Base-by-base conservation (phyloP, 1,139 yeast genomes). In the Kluyveromyces marxianus region DNA sequence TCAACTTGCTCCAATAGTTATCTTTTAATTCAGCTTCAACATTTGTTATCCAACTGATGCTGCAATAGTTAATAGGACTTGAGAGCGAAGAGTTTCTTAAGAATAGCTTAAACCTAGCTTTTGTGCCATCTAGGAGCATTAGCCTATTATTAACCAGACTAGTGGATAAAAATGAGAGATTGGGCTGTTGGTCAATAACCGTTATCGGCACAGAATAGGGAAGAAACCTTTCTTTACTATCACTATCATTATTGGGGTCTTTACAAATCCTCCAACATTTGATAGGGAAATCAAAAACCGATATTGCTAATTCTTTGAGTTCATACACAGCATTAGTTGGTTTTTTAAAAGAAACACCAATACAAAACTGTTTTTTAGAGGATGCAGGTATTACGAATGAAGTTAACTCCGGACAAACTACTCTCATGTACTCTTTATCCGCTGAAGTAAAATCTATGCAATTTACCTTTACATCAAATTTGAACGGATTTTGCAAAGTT, bases 61-160 rank as follows among this genome's bases (percentile, higher is more conserved):
- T 50, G 5, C 64, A 45, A 44, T 55, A 56, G 46, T 60, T 58
- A 10, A 61, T 57, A 1, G 54, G 39, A 32, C 58, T 54, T 14
- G 50, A 50, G 14, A 62, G 41, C 1, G 66, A 62, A 35, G 54
- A 72, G 59, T 88, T 88, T 33, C 76, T 71, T 39, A 88, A 63
- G 1, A 69, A 64, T 3, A 86, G 65, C 0, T 72, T 65, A 53
- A 85, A 81, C 5, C 62, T 57, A 47, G 70, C 71, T 46, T 70
- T 69, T 53, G 88, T 94, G 2, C 96, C 96, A 58, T 87, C 95
- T 27, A 87, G 65, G 38, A 87, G 66, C 90, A 85, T 83, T 28
- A 56, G 50, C 4, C 57, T 53, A 33, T 57, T 57, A 29, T 54
- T 55, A 3, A 56, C 48, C 33, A 58, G 47, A 14, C 54, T 46